phyloP scores from a whole-genome alignment of 306 rosid species.

The Casuarina cunninghamiana region DNA sequence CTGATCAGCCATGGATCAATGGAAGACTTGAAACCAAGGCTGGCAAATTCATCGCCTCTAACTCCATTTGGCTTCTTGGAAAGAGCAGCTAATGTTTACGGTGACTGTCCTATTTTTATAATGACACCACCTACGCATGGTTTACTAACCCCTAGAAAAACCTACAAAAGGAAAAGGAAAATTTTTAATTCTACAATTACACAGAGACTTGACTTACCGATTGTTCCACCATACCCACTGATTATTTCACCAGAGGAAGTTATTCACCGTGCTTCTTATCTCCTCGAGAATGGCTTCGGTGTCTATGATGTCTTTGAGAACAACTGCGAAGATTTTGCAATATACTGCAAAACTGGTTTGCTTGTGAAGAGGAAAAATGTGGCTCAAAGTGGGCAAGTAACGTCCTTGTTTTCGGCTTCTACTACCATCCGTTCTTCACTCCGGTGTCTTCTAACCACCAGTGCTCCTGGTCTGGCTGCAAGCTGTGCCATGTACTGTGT shows the following conservation, averaged over 20 bases:
- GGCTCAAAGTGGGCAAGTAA: constrained; percentile 65
- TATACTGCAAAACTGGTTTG: constrained; percentile 84
- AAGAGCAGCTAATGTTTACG: no score
- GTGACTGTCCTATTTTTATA: no score
- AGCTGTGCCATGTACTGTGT: constrained; percentile 48
- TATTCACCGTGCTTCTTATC: constrained; percentile 56
- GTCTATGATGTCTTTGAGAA: constrained; percentile 53
- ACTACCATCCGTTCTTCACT: constrained; percentile 39
- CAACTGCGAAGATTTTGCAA: constrained; percentile 81
- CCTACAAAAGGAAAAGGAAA: no score
- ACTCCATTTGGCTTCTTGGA: no score
- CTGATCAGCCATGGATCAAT: no score
- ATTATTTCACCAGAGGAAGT: constrained; percentile 28
- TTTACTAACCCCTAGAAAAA: no score
- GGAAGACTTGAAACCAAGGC: no score
- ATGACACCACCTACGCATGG: no score
- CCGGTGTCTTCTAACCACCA: constrained; percentile 24
- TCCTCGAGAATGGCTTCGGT: constrained; percentile 70
- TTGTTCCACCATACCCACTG: no score
- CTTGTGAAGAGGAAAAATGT: constrained; percentile 37
- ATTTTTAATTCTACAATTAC: no score
- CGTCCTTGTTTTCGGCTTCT: constrained; percentile 50
- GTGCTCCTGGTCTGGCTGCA: constrained; percentile 34
- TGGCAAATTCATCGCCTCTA: no score
- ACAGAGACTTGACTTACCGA: no score